Base-by-base conservation (phyloP, 2,329 filamentous ascomycete species). In the Aspergillus melleus region DNA sequence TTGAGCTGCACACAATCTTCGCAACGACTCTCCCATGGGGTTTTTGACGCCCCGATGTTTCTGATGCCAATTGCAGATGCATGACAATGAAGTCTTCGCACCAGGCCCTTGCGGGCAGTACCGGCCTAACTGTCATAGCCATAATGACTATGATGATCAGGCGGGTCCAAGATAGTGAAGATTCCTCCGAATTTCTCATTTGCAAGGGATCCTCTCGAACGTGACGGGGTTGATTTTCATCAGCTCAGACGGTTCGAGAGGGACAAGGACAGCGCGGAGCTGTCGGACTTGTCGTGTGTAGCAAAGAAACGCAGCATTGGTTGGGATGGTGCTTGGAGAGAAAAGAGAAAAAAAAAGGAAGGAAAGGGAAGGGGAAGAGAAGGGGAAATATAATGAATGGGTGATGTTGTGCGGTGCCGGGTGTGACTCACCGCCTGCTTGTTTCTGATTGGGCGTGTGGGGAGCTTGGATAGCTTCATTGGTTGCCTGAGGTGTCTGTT, bases 111-210 rank as follows among this genome's bases (percentile, higher is more conserved):
- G 85, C 90, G 87, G 89, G 90, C 89, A 90, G 91, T 69, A 78
- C 76, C 76, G 70, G 69, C 69, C 39, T 59, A 55, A 49, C 42
- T 46, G 59, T 61, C 54, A 49, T 44, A 39, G 19, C 3, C 36
- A 39, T 66, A 46, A 46, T 58, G 59, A 60, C 61, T 64, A 64
- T 62, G 69, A 67, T 67, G 67, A 70, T 72, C 73, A 74, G 72
- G 76, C 73, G 74, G 79, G 78, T 76, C 74, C 80, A 76, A 61
- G 66, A 67, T 54, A 58, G 76, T 92, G 90, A 91, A 93, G 90
- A 93, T 88, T 95, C 90, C 91, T 95, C 91, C 91, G 91, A 95
- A 94, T 95, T 95, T 95, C 91, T 92, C 91, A 93, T 92, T 92
- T 93, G 91, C 91, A 80, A 9, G 64, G 61, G 51, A 42, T n/a